Evolutionary conservation across 805 yeast species (phyloP).

Genomic region (Candida tibetensis): DNA sequence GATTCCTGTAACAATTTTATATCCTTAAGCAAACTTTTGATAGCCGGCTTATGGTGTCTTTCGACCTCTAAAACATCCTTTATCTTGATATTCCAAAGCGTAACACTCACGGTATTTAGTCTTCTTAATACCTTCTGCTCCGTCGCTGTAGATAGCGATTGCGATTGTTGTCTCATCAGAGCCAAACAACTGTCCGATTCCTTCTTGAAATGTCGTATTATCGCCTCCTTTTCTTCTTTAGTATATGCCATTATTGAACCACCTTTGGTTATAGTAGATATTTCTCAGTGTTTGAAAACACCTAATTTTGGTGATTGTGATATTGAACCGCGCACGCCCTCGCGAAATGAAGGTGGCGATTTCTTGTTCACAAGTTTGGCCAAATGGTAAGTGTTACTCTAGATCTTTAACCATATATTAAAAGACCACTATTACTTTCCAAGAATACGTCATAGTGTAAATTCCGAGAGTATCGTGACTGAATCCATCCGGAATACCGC

Average conservation of each 20-base stretch:
- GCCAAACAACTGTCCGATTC: slow-evolving; percentile 19
- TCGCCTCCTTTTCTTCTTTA: slow-evolving; percentile 33
- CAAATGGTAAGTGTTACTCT: no score
- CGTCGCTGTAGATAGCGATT: slow-evolving; percentile 21
- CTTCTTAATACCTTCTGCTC: slow-evolving; percentile 41
- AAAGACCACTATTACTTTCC: no score
- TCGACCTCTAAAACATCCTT: slow-evolving; percentile 46
- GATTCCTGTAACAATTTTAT: slow-evolving; percentile 4
- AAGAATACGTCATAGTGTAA: no score
- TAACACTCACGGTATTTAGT: slow-evolving; percentile 45
- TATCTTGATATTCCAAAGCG: slow-evolving; percentile 48
- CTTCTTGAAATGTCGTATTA: slow-evolving; percentile 29
- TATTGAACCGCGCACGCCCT: no score
- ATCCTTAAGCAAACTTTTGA: slow-evolving; percentile 11
- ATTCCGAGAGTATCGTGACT: no score
- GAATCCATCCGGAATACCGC: no score
- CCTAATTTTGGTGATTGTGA: no score
- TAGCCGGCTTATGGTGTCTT: slow-evolving; percentile 27
- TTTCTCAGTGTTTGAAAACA: no score
- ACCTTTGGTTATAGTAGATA: no score
- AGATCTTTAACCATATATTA: no score
- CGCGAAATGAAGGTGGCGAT: no score
- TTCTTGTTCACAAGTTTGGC: no score
- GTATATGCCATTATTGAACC: slow-evolving; percentile 17
- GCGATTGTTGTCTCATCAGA: slow-evolving; percentile 24